Evolutionary conservation across 192 early-diverging fungal species (phyloP), one percentile per base, ranked within the genome.

Genomic region (Pilaira anomala): DNA sequence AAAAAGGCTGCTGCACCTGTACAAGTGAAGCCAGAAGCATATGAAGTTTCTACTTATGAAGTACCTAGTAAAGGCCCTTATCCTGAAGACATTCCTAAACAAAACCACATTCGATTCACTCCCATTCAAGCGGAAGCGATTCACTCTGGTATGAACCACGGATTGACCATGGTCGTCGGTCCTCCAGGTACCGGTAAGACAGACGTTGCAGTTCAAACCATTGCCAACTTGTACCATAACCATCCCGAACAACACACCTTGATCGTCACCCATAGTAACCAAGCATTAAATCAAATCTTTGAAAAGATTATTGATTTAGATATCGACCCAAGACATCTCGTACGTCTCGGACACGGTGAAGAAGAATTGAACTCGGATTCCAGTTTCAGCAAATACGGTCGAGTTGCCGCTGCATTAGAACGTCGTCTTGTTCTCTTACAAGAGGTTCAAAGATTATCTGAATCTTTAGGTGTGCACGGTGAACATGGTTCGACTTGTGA

Each of bases 131-230:
- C 86, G 12, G 84, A 86, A 41, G 93, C 96, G 0, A 96, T 99
- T 68, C 79, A 78, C 44, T 81, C 93, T n/a, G 95, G 94, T 48
- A 79, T 80, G 26, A 90, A 85, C 18, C 88, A 83, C 5, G 98
- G 98, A 1, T 76, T 99, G 28, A 94, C 95, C 3, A 70, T 99
- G 75, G 79, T 98, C 3, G 95, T 97, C 25, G 98, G 98, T 26
- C 96, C 98, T 57, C 98, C 98, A 11, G 97, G 98, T 46, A 96
- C 98, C 7, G 98, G 98, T 49, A 99, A 99, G 72, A 98, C 96
- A 0, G 95, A 97, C 71, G 89, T 95, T 3, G 96, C 98, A 0
- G 98, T 96, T 11, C 96, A 99, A 74, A 93, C 95, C 22, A 91
- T 97, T 62, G 81, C 91, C 71, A 98, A 97, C 63, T 74, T 98